Base-by-base conservation (phyloP, 1,284 basidiomycete species). In the Sanguinoderma infundibulare region DNA sequence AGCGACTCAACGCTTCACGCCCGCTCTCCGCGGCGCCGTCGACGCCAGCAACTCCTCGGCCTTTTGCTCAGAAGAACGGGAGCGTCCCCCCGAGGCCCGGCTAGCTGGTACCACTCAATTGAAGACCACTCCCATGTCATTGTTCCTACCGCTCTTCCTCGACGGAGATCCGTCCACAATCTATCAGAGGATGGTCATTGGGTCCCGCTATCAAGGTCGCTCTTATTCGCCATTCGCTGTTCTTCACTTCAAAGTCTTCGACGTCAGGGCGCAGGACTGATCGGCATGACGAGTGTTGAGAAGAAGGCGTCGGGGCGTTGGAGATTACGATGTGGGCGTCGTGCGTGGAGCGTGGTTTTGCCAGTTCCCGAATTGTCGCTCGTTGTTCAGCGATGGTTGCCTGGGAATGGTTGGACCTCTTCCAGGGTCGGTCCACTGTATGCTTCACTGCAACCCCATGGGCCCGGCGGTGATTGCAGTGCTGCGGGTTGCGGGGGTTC, bases 1-100 rank as follows among this genome's bases (percentile, higher is more conserved):
- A 92, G 69, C 87, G 92, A 15, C 84, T 96, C 57, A 91, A 89
- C 66, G 84, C 87, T 34, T 83, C 83, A 22, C 77, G 77, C 47
- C 79, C 81, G 4, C 67, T 69, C 15, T 67, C 73, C n/a, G 66
- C 69, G 24, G 69, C 68, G 36, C 42, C 57, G 12, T 64, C 58
- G 24, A 46, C 54, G 7, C 64, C 61, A 58, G 55, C 53, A 38
- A 62, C 61, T 26, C 53, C 59, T 60, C 57, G 59, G n/a, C 59
- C 67, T 2, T 59, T 66, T 24, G 61, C 55, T 24, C 65, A 64
- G 15, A 52, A 56, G 46, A 66, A 66, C 50, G 65, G 65, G 24
- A 60, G 53, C 9, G 53, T 44, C 49, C 57, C 62, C 50, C 55
- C 56, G 50, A 60, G 62, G 38, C 60, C 58, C 34, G 60, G 59